Percentiles rank a stretch among this genome's conserved stretches.
Conservation (phyloP, 164 flowering plant species). For the Kalanchoe fedtschenkoi region DNA sequence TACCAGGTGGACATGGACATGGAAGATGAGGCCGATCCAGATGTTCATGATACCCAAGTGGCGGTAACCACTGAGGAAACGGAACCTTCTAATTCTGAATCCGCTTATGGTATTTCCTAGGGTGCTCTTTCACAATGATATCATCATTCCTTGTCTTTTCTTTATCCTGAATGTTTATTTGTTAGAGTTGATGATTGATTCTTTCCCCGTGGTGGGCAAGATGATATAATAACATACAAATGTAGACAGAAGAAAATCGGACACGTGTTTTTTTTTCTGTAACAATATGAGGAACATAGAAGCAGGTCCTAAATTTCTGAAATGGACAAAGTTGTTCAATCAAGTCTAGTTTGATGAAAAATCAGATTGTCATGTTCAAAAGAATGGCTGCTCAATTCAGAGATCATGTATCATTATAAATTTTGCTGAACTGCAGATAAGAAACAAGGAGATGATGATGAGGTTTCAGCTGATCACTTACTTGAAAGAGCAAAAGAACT, state of each 20-base stretch:
- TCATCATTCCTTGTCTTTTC: background rate
- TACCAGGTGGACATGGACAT: conserved; percentile 88
- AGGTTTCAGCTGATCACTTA: conserved; percentile 28
- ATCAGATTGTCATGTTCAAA: background rate
- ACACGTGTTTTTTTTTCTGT: too few relatives aligned
- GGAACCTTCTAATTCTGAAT: conserved; percentile 12
- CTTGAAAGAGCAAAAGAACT: conserved; percentile 48
- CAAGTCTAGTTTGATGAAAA: background rate
- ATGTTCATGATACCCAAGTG: conserved; percentile 17
- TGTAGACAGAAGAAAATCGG: too few relatives aligned
- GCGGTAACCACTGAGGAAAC: conserved; percentile 15
- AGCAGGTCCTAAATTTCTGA: too few relatives aligned
- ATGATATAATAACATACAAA: too few relatives aligned
- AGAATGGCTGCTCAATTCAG: background rate
- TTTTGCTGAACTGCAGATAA: conserved; percentile 20
- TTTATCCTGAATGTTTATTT: background rate
- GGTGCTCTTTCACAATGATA: background rate
- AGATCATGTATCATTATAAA: conserved; percentile 14
- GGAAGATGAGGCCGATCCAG: conserved; percentile 46
- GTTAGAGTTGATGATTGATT: too few relatives aligned
- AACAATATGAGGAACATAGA: too few relatives aligned
- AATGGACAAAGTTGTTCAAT: background rate
- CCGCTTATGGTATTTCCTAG: conserved; percentile 28
- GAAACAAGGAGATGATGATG: conserved; percentile 34
- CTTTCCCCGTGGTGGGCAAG: too few relatives aligned